phyloP scores from a whole-genome alignment of 106 monocot genomes.

The Ottelia alismoides region DNA sequence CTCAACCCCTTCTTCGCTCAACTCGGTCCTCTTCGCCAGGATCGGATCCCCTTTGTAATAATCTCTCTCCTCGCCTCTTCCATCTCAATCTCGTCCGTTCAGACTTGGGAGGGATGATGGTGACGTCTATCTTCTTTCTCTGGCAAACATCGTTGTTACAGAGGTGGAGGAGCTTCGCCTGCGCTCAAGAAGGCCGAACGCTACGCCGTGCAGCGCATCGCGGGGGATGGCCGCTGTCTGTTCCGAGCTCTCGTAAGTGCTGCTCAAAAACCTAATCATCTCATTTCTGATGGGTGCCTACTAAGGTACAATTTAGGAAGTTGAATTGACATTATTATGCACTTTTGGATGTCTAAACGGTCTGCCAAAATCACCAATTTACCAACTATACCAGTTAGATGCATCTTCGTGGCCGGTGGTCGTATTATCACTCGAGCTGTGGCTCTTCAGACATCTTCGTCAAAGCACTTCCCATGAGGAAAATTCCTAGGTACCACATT shows the following conservation, averaged over 20 bases:
- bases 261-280: too few species aligned
- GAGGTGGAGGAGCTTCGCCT: neutral
- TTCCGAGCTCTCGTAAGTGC: slow-evolving; percentile 26
- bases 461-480: too few species aligned
- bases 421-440: too few species aligned
- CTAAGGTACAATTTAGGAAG: too few species aligned
- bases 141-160: neutral
- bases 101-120: neutral
- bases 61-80: neutral
- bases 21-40: slow-evolving; percentile 14
- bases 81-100: neutral
- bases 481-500: too few species aligned
- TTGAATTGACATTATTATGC: too few species aligned
- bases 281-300: too few species aligned
- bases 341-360: too few species aligned
- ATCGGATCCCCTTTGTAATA: slow-evolving; percentile 16
- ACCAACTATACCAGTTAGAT: too few species aligned
- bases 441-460: too few species aligned
- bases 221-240: slow-evolving; percentile 28
- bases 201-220: slow-evolving; percentile 16
- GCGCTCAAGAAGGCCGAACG: slow-evolving; percentile 18
- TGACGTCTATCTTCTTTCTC: neutral
- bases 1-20: neutral
- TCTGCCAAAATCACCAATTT: too few species aligned
- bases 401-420: too few species aligned